Evolutionary conservation across 2,329 filamentous ascomycete genomes (phyloP).

Genomic region (Ceratocystis lukuohia): DNA sequence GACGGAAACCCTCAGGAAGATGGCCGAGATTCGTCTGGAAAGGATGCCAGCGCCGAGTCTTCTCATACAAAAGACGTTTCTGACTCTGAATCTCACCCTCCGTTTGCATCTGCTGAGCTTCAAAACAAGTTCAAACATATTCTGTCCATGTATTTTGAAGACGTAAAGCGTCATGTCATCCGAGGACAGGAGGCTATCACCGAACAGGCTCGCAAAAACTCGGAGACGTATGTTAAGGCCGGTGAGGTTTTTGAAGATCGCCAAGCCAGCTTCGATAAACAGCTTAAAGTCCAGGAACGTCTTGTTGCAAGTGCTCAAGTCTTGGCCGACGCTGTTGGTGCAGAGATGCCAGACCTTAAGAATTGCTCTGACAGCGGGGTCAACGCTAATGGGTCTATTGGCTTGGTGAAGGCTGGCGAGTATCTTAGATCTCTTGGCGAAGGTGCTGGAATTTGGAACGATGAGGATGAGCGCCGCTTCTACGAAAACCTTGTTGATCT

Average conservation of each 20-base stretch:
- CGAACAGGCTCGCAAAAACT: constrained; percentile 81
- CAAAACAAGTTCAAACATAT: constrained; percentile 80
- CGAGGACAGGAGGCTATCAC: constrained; percentile 86
- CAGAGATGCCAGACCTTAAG: constrained; percentile 86
- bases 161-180: constrained; percentile 75
- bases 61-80: constrained; percentile 19
- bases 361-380: constrained; percentile 61
- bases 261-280: constrained; percentile 89
- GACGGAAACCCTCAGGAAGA: constrained; percentile 27
- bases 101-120: constrained; percentile 61
- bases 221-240: constrained; percentile 95
- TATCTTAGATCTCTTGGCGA: constrained; percentile 84
- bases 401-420: constrained; percentile 84
- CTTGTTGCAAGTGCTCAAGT: constrained; percentile 81
- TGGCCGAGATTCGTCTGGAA: constrained; percentile 8
- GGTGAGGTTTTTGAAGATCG: constrained; percentile 97
- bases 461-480: constrained; percentile 93
- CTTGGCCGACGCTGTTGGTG: constrained; percentile 73
- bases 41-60: constrained; percentile 18
- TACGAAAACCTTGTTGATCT: constrained; percentile 95
- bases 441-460: constrained; percentile 92
- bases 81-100: constrained; percentile 45
- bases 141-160: constrained; percentile 76
- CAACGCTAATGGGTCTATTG: constrained; percentile 63
- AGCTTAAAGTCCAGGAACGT: constrained; percentile 82